Evolutionary conservation across 345 rosid species (phyloP), one percentile per base, ranked within the genome.

Genomic region (Capsella bursapastoris): DNA sequence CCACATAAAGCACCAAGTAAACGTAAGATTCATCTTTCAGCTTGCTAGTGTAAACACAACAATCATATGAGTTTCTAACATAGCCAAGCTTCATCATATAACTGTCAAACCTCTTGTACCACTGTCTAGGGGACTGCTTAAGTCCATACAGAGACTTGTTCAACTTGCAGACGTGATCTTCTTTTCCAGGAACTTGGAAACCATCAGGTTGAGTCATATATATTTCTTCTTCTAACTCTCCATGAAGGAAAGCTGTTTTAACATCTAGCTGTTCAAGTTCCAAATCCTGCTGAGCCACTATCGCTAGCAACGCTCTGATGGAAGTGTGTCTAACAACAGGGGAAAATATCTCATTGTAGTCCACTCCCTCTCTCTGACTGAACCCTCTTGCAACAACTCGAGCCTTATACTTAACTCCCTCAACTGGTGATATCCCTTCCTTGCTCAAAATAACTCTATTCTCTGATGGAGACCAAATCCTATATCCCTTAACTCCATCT

Each of bases 311-410:
- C 13, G 5, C 27, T 14, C 8, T 63, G n/a, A 63, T 63, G 0
- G 52, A 63, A 25, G 40, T 27, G 22, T 43, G 40, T 63, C 40
- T 44, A 4, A 63, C 52, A 4, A 44, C 40, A 3, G 4, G 38
- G 44, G 53, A 63, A 22, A 15, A 43, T 7, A 63, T 63, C 51
- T 63, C 53, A 12, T 45, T 45, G 40, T 40, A 61, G 7, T 61
- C 66, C 3, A 61, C 22, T 3, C 35, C 7, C 22, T 38, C 65
- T 12, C n/a, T 56, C 1, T 55, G n/a, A 40, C 40, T 22, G n/a
- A 43, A 41, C 27, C 52, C 12, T 38, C 16, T 57, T 41, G 41
- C 64, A 57, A 56, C 53, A 41, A 40, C 28, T 15, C 52, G 3
- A 57, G 27, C 53, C 15, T 64, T 64, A n/a, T 45, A 45, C 5